Evolutionary conservation across 1,139 yeast species (phyloP).

Genomic region (Candida freyschussii): DNA sequence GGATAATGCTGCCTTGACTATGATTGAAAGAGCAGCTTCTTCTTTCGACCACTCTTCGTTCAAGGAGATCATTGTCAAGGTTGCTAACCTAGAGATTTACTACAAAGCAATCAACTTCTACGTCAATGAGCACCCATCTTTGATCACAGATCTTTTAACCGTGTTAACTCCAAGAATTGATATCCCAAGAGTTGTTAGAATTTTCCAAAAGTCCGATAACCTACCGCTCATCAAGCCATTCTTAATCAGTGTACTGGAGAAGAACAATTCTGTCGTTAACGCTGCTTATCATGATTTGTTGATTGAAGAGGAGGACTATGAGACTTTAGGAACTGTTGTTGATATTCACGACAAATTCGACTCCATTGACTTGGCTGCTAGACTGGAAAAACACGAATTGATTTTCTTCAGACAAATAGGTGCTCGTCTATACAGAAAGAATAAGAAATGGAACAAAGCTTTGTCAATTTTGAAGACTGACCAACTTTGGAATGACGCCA

Average conservation of each 20-base stretch:
- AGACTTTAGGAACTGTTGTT: constrained; percentile 79
- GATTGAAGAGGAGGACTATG: constrained; percentile 95
- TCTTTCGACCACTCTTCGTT: constrained; percentile 93
- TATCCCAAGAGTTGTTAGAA: constrained; percentile 89
- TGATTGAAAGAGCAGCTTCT: constrained; percentile 91
- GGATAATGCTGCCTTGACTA: constrained; percentile 98
- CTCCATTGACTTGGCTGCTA: constrained; percentile 84
- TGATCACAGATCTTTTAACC: constrained; percentile 79
- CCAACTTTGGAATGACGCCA: constrained; percentile 91
- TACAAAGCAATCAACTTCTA: constrained; percentile 96
- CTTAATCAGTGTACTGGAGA: constrained; percentile 83
- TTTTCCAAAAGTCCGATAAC: constrained; percentile 93
- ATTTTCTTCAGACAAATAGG: constrained; percentile 95
- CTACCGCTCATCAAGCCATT: constrained; percentile 94
- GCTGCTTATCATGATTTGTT: constrained; percentile 92
- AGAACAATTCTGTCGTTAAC: constrained; percentile 88
- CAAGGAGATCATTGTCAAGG: constrained; percentile 92
- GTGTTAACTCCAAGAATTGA: constrained; percentile 90
- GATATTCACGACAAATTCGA: constrained; percentile 90
- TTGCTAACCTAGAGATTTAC: constrained; percentile 92
- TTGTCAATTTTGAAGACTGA: constrained; percentile 85
- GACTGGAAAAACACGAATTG: constrained; percentile 86
- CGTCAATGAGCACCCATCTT: constrained; percentile 86
- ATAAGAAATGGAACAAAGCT: constrained; percentile 89
- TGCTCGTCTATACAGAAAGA: constrained; percentile 88